Percentiles rank a stretch among this genome's conserved stretches.
Evolutionary conservation across 345 rosid species (phyloP).

Genomic region (Linum tenue): DNA sequence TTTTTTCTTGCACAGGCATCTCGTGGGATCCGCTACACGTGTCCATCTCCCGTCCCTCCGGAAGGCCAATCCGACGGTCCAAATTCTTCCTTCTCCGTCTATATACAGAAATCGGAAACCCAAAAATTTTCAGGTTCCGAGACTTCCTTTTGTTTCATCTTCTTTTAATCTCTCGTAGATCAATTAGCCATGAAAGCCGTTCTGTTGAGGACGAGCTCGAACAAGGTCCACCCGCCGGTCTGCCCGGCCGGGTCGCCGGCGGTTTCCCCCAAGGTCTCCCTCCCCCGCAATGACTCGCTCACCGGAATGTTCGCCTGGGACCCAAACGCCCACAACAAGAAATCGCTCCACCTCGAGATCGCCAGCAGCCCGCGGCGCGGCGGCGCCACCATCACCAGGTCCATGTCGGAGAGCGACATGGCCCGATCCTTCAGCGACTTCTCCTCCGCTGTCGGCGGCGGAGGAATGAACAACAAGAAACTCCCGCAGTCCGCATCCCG

Average conservation of each 20-base stretch:
- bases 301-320: slow-evolving; percentile 39
- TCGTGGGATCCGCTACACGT: no score
- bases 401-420: slow-evolving; percentile 45
- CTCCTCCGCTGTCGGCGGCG: background rate
- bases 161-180: background rate
- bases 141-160: background rate
- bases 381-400: slow-evolving; percentile 31
- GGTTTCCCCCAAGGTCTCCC: slow-evolving; percentile 11
- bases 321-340: slow-evolving; percentile 18
- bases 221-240: slow-evolving; percentile 26
- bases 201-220: slow-evolving; percentile 50
- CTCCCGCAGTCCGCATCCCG: slow-evolving; percentile 23
- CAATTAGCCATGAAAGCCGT: slow-evolving; percentile 39
- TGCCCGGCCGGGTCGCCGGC: slow-evolving; percentile 21
- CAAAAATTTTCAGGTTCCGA: no score
- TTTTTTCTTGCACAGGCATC: no score
- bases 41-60: no score
- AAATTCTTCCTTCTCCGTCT: no score
- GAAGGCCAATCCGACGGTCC: no score
- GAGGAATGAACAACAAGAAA: background rate
- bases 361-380: slow-evolving; percentile 16
- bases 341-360: slow-evolving; percentile 36
- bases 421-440: slow-evolving; percentile 10
- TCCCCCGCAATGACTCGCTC: slow-evolving; percentile 34
- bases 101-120: no score